Percentiles rank a stretch among this genome's conserved stretches.
These are phyloP conservation scores for Solanum bukasovii DNA, from an alignment of 257 asterid species.

Conservation along the genomic window DNA sequence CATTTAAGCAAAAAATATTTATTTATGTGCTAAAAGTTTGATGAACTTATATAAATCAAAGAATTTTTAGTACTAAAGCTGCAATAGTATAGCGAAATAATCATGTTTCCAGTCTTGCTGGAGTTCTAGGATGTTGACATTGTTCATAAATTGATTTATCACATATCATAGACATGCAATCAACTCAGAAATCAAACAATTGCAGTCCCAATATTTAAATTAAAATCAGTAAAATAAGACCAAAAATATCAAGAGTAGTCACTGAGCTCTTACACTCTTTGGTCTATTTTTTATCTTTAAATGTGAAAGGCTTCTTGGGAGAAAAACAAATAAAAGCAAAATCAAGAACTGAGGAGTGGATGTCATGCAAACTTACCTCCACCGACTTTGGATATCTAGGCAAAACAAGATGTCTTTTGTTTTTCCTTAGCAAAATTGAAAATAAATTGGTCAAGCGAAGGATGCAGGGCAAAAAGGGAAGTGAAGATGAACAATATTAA, in stretches of 20 bases:
- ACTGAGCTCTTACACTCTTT: not conserved
- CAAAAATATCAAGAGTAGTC: not conserved
- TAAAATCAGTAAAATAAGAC: not conserved
- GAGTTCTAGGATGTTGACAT: not conserved
- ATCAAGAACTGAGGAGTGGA: not conserved
- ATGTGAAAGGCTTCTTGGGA: not conserved
- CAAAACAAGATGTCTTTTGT: not conserved
- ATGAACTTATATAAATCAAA: too few relatives aligned
- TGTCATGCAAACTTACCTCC: not conserved
- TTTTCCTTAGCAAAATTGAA: not conserved
- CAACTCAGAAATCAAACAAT: not conserved
- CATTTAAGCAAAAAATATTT: too few relatives aligned
- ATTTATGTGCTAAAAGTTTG: too few relatives aligned
- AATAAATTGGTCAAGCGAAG: not conserved
- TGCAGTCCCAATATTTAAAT: not conserved
- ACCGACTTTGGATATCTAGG: not conserved
- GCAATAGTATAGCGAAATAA: too few relatives aligned
- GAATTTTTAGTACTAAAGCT: too few relatives aligned
- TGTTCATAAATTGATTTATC: not conserved
- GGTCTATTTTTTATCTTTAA: not conserved
- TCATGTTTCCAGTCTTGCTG: too few relatives aligned
- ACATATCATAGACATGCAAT: not conserved
- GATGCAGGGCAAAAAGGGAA: not conserved
- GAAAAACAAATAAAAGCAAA: not conserved
- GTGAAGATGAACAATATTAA: not conserved